phyloP scores from a whole-genome alignment of 83 land plant species.

The Picea abies region DNA sequence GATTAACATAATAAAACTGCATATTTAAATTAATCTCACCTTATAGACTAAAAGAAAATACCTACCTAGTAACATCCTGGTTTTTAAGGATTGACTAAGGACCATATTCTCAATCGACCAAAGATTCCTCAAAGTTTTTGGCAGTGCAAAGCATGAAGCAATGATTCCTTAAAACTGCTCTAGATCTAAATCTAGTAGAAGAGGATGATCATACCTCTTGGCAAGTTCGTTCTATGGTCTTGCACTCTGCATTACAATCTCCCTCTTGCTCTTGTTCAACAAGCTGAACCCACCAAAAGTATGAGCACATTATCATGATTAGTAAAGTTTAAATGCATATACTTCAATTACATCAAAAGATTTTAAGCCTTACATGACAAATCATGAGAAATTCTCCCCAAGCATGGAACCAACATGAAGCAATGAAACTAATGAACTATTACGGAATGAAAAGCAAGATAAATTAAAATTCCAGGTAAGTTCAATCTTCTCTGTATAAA shows the following conservation, averaged over 20 bases:
- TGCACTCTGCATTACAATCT: constrained; percentile 92
- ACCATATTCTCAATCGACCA: neutral
- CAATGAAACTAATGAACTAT: neutral
- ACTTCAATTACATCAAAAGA: neutral
- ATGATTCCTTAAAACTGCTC: constrained; percentile 2
- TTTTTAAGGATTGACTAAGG: neutral
- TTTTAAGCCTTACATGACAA: neutral
- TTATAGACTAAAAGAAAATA: neutral
- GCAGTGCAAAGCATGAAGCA: neutral
- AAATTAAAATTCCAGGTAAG: neutral
- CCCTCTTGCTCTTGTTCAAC: constrained; percentile 91
- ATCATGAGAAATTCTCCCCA: neutral
- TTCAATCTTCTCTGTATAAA: no score
- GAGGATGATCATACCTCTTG: constrained; percentile 67
- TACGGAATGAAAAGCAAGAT: neutral
- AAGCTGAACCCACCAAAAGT: constrained; percentile 56
- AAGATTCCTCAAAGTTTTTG: neutral
- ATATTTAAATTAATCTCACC: neutral
- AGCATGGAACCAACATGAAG: no score
- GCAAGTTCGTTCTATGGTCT: constrained; percentile 92
- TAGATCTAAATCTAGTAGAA: neutral
- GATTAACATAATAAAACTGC: neutral
- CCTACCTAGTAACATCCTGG: neutral
- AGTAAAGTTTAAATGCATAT: neutral
- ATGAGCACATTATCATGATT: constrained; percentile 2